Percentiles rank a stretch among this genome's conserved stretches.
These are phyloP conservation scores for Barnettozyma vustinii DNA, from an alignment of 805 yeast species.

Conservation along the genomic window DNA sequence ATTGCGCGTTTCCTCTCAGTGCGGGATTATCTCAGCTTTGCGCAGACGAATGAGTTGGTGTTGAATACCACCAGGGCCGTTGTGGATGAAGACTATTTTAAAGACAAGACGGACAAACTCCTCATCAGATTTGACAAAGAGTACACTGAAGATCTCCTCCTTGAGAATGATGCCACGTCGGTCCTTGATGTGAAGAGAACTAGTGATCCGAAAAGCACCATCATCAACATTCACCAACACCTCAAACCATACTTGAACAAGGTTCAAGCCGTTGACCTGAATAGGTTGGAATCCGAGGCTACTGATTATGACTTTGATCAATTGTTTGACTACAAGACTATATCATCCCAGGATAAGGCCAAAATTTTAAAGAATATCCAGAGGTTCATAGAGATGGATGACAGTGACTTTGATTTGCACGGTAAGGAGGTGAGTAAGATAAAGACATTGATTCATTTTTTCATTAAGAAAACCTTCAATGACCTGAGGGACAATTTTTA, in stretches of 20 bases:
- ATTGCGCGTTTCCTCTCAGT: constrained; percentile 15
- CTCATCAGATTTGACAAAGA: constrained; percentile 16
- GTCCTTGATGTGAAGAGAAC: constrained; percentile 16
- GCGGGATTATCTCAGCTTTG: constrained; percentile 18
- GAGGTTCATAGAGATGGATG: constrained; percentile 18
- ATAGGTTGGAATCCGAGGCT: neutral
- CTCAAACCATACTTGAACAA: constrained; percentile 12
- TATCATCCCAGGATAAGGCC: constrained; percentile 23
- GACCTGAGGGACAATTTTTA: constrained; percentile 16
- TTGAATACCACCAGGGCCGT: constrained; percentile 4
- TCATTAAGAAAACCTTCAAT: constrained; percentile 17
- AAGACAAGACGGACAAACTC: constrained; percentile 8
- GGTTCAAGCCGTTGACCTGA: constrained; percentile 4
- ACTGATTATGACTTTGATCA: constrained; percentile 12
- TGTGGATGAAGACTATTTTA: constrained; percentile 14
- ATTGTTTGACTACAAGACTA: constrained; percentile 12
- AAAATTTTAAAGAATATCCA: constrained; percentile 15
- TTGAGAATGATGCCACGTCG: constrained; percentile 13
- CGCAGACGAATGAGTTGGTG: constrained; percentile 6
- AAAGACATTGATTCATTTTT: constrained; percentile 10
- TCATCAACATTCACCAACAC: constrained; percentile 5
- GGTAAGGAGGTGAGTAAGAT: constrained; percentile 7
- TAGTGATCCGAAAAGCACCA: constrained; percentile 17
- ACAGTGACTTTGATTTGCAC: constrained; percentile 16
- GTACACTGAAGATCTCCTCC: constrained; percentile 13